A percentile compares a stretch with the other conserved stretches of the same genome.
Conservation (phyloP, 2,329 filamentous ascomycete genomes). For the Verticillium nonalfalfae region DNA sequence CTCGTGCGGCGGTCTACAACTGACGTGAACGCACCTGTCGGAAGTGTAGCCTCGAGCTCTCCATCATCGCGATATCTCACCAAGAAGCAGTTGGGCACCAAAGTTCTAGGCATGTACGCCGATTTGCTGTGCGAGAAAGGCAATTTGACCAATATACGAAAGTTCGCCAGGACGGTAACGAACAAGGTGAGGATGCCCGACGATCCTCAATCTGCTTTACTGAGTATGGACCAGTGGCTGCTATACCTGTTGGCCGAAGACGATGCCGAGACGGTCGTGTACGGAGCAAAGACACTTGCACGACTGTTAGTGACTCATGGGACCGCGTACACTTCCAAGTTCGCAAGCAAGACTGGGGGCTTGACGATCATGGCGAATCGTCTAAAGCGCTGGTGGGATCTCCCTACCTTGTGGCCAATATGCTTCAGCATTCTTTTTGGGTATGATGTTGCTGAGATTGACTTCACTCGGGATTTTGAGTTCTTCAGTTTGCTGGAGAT, state of each 20-base stretch:
- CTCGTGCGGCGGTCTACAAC: constrained; percentile 21
- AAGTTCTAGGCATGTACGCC: constrained; percentile 71
- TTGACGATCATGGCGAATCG: constrained; percentile 80
- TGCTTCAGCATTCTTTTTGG: constrained; percentile 88
- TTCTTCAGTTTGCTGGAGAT: constrained; percentile 66
- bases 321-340: constrained; percentile 74
- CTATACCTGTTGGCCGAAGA: constrained; percentile 85
- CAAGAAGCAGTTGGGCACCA: constrained; percentile 66
- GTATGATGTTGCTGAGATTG: constrained; percentile 67
- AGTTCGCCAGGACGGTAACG: constrained; percentile 90
- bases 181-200: constrained; percentile 63
- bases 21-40: background rate
- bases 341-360: constrained; percentile 75
- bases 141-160: constrained; percentile 64
- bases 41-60: constrained; percentile 16
- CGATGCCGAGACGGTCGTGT: constrained; percentile 74
- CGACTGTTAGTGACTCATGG: constrained; percentile 81
- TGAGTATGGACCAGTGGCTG: constrained; percentile 59
- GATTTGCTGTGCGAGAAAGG: constrained; percentile 69
- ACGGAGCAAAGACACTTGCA: constrained; percentile 76
- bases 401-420: constrained; percentile 77
- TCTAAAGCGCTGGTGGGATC: constrained; percentile 82
- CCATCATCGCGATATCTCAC: constrained; percentile 35
- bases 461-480: constrained; percentile 69
- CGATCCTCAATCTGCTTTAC: constrained; percentile 11